Conservation (phyloP, 1,284 basidiomycete species). For the Anthracocystis walkeri region DNA sequence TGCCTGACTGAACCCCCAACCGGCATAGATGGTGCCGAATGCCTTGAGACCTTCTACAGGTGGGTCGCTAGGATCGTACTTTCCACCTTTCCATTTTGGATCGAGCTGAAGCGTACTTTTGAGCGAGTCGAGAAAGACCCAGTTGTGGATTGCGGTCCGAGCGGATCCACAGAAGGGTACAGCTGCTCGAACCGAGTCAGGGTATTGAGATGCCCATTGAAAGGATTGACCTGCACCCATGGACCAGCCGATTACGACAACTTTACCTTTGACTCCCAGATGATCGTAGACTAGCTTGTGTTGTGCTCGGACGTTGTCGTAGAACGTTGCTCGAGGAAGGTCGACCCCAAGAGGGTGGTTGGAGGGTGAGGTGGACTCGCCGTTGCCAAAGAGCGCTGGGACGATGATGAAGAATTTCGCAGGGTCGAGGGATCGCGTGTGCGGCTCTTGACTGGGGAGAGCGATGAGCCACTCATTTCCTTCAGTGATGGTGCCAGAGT, state of each 20-base stretch:
- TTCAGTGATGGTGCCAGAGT: slow-evolving; percentile 50
- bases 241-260: slow-evolving; percentile 45
- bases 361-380: slow-evolving; percentile 49
- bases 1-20: slow-evolving; percentile 56
- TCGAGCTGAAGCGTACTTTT: slow-evolving; percentile 33
- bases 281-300: slow-evolving; percentile 43
- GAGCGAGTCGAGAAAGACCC: slow-evolving; percentile 53
- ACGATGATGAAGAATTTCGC: slow-evolving; percentile 59
- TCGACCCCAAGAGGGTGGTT: slow-evolving; percentile 41
- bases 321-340: slow-evolving; percentile 44
- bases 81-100: slow-evolving; percentile 25
- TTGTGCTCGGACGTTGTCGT: slow-evolving; percentile 54
- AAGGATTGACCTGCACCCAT: slow-evolving; percentile 57
- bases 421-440: slow-evolving; percentile 41
- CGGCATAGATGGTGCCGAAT: slow-evolving; percentile 55
- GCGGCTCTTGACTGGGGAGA: slow-evolving; percentile 15
- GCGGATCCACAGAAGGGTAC: slow-evolving; percentile 59
- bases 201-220: slow-evolving; percentile 55
- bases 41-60: slow-evolving; percentile 49
- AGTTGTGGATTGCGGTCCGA: slow-evolving; percentile 51
- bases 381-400: slow-evolving; percentile 61
- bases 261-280: slow-evolving; percentile 33
- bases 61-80: slow-evolving; percentile 28
- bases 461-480: slow-evolving; percentile 55
- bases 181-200: slow-evolving; percentile 37